phyloP scores from a whole-genome alignment of 2,329 filamentous ascomycete genomes.

The Aspergillus glaucus region DNA sequence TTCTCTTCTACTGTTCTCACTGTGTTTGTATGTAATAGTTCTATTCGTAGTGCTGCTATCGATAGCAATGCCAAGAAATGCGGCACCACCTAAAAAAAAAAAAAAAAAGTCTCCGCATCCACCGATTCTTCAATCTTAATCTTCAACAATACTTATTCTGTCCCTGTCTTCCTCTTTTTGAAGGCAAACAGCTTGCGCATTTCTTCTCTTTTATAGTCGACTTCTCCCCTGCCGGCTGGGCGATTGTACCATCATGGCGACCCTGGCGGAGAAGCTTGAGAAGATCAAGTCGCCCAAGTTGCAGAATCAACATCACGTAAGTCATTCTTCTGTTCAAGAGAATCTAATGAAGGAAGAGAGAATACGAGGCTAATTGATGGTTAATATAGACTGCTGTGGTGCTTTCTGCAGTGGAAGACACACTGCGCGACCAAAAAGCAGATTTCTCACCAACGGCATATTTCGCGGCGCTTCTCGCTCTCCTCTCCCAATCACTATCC shows the following conservation, averaged over 20 bases:
- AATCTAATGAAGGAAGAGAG: background rate
- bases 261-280: slow-evolving; percentile 84
- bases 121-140: slow-evolving; percentile 18
- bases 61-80: slow-evolving; percentile 25
- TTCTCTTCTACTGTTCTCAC: too few relatives aligned
- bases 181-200: slow-evolving; percentile 9
- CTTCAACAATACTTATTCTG: slow-evolving; percentile 19
- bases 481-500: slow-evolving; percentile 71
- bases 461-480: slow-evolving; percentile 86
- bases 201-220: background rate
- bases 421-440: slow-evolving; percentile 79
- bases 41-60: slow-evolving; percentile 11
- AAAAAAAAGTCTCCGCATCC: slow-evolving; percentile 20
- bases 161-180: background rate
- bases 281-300: slow-evolving; percentile 96
- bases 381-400: slow-evolving; percentile 56
- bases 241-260: slow-evolving; percentile 42
- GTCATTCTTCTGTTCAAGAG: slow-evolving; percentile 13
- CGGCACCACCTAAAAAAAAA: slow-evolving; percentile 13
- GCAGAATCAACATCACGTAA: slow-evolving; percentile 87
- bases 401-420: slow-evolving; percentile 86
- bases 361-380: background rate
- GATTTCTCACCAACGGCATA: slow-evolving; percentile 82
- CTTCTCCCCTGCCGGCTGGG: slow-evolving; percentile 21
- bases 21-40: too few relatives aligned